Conservation (phyloP, 2,329 filamentous ascomycete species). For the Phialophora expanda region DNA sequence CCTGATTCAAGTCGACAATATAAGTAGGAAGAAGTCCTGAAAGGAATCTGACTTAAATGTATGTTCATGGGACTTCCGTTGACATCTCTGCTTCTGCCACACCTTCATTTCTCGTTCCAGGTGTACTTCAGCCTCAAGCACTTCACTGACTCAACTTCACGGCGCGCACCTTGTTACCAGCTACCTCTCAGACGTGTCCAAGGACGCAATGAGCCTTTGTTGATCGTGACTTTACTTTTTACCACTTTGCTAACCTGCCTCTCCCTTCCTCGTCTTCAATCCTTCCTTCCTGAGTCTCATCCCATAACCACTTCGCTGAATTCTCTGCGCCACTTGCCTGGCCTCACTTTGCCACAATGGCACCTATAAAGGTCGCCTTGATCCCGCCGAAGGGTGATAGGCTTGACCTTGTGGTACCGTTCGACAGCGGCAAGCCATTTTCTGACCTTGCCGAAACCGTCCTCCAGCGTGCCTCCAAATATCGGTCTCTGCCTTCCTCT, state of each 20-base stretch:
- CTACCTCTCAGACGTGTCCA: background rate
- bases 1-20: background rate
- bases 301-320: background rate
- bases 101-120: background rate
- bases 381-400: slow-evolving; percentile 24
- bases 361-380: slow-evolving; percentile 20
- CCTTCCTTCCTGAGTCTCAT: background rate
- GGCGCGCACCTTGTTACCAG: background rate
- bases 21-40: too few species aligned
- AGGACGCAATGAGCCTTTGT: background rate
- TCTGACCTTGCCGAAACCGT: slow-evolving; percentile 9
- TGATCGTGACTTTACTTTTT: background rate
- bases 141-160: background rate
- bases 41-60: background rate
- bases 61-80: background rate
- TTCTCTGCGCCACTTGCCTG: background rate
- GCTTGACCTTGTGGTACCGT: slow-evolving; percentile 20
- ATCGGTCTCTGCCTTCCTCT: slow-evolving; percentile 16
- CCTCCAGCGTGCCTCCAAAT: slow-evolving; percentile 15
- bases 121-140: background rate
- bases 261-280: background rate
- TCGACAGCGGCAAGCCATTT: slow-evolving; percentile 18
- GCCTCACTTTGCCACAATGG: slow-evolving; percentile 4
- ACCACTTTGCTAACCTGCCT: background rate
- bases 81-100: background rate